Conservation (phyloP, 2,329 filamentous ascomycete genomes). For the Verticillium klebahnii region DNA sequence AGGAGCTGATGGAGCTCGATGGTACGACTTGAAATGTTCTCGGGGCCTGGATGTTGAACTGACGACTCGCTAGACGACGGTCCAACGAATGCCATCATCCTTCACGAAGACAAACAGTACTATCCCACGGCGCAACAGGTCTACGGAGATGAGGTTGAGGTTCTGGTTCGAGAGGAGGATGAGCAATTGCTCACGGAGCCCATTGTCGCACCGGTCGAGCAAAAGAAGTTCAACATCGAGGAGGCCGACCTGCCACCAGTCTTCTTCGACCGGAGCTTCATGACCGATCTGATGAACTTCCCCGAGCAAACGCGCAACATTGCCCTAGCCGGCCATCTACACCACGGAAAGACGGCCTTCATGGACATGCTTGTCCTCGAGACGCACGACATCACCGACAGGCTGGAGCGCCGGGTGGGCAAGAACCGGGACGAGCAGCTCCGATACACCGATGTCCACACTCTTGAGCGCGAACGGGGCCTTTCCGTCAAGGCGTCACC, state of each 20-base stretch:
- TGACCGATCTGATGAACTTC: slow-evolving; percentile 94
- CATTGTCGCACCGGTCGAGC: slow-evolving; percentile 86
- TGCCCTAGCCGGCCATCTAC: slow-evolving; percentile 85
- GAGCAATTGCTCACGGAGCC: slow-evolving; percentile 87
- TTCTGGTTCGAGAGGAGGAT: slow-evolving; percentile 94
- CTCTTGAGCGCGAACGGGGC: slow-evolving; percentile 83
- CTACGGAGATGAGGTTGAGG: slow-evolving; percentile 92
- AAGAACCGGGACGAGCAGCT: slow-evolving; percentile 83
- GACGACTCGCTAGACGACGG: slow-evolving; percentile 47
- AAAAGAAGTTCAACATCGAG: slow-evolving; percentile 94
- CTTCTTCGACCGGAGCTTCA: slow-evolving; percentile 82
- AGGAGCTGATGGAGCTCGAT: slow-evolving; percentile 93
- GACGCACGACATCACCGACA: slow-evolving; percentile 81
- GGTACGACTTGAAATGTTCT: slow-evolving; percentile 40
- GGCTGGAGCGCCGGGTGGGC: slow-evolving; percentile 75
- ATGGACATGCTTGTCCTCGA: slow-evolving; percentile 98
- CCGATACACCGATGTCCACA: slow-evolving; percentile 88
- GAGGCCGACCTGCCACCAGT: slow-evolving; percentile 88
- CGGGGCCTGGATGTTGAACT: not conserved
- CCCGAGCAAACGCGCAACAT: slow-evolving; percentile 93
- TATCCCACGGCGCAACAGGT: slow-evolving; percentile 97
- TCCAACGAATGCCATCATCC: slow-evolving; percentile 91
- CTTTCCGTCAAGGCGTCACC: slow-evolving; percentile 89
- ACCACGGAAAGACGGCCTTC: slow-evolving; percentile 96
- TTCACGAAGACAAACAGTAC: slow-evolving; percentile 99